These are phyloP conservation scores for Abelmoschus esculentus DNA, from an alignment of 345 rosid genomes.

Conservation along the genomic window DNA sequence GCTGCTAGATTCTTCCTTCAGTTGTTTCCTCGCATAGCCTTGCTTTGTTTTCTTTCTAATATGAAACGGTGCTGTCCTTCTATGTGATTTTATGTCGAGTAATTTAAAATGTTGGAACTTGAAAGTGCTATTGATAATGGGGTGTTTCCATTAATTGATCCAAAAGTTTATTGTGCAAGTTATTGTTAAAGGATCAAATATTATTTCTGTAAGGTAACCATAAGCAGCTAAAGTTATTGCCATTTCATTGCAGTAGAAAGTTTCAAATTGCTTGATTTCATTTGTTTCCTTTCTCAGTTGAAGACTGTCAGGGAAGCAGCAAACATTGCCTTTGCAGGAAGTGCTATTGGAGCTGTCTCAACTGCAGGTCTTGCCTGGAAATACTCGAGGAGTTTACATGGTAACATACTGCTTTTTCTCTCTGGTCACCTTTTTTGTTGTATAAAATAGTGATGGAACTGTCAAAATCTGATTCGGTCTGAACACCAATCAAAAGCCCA, in stretches of 20 bases:
- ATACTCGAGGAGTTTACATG: constrained; percentile 79
- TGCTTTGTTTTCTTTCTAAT: too few relatives aligned
- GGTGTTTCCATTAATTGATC: not conserved
- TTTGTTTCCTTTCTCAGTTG: constrained; percentile 37
- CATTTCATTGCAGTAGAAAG: not conserved
- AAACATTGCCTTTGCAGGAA: constrained; percentile 46
- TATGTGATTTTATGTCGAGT: not conserved
- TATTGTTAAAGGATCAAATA: not conserved
- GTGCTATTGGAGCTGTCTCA: constrained; percentile 65
- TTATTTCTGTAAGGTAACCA: not conserved
- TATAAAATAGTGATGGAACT: too few relatives aligned
- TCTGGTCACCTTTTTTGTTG: too few relatives aligned
- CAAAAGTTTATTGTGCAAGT: not conserved
- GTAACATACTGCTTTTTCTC: constrained; percentile 23
- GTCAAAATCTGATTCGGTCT: too few relatives aligned
- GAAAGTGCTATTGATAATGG: not conserved
- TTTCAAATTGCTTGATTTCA: not conserved
- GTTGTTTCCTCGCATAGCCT: too few relatives aligned
- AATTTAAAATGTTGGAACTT: not conserved
- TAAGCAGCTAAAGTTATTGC: not conserved
- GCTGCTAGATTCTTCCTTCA: too few relatives aligned
- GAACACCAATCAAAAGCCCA: too few relatives aligned
- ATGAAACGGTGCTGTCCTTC: too few relatives aligned
- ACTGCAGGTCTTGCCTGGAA: constrained; percentile 86
- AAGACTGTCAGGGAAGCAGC: constrained; percentile 77